Conservation (phyloP, 2,329 filamentous ascomycete genomes). For the Cladosporium sp. region DNA sequence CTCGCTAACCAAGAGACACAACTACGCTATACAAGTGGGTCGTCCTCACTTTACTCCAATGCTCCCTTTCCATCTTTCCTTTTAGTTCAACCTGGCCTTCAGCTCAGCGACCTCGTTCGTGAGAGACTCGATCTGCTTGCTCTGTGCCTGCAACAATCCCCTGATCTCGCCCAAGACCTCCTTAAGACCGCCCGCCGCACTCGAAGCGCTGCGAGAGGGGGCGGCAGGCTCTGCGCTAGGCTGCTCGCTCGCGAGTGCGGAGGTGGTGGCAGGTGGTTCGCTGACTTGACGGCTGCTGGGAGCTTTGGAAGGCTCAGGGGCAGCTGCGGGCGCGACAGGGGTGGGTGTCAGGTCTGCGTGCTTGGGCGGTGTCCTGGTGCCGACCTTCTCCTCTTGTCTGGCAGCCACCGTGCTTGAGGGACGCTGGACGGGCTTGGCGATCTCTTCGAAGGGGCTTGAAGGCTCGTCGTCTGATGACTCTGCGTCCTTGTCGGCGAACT, state of each 20-base stretch:
- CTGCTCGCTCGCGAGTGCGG: constrained; percentile 1
- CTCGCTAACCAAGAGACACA: constrained; percentile 1
- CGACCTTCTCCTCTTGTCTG: constrained; percentile 37
- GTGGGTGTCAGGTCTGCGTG: constrained; percentile 15
- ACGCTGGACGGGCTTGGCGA: constrained; percentile 69
- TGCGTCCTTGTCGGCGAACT: constrained; percentile 70
- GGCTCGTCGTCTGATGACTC: constrained; percentile 59
- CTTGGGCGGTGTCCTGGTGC: constrained; percentile 29
- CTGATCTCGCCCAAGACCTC: constrained; percentile 73
- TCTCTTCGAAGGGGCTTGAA: constrained; percentile 80
- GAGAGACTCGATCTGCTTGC: constrained; percentile 71
- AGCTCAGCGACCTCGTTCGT: constrained; percentile 75
- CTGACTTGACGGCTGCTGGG: not conserved
- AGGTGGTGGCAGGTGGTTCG: not conserved
- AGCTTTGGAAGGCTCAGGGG: constrained; percentile 20
- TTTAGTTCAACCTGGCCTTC: constrained; percentile 55
- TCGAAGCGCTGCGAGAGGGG: constrained; percentile 33
- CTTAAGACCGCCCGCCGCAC: constrained; percentile 54
- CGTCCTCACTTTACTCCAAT: not conserved
- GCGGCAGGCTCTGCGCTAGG: constrained; percentile 24
- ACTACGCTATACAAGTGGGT: constrained; percentile 7
- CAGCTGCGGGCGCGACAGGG: constrained; percentile 24
- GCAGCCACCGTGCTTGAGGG: constrained; percentile 33
- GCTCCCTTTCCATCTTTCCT: not conserved
- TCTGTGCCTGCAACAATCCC: constrained; percentile 70